A percentile compares a stretch with the other conserved stretches of the same genome.
These are phyloP conservation scores for Tephrocybe rancida DNA, from an alignment of 768 basidiomycete species.

Conservation along the genomic window DNA sequence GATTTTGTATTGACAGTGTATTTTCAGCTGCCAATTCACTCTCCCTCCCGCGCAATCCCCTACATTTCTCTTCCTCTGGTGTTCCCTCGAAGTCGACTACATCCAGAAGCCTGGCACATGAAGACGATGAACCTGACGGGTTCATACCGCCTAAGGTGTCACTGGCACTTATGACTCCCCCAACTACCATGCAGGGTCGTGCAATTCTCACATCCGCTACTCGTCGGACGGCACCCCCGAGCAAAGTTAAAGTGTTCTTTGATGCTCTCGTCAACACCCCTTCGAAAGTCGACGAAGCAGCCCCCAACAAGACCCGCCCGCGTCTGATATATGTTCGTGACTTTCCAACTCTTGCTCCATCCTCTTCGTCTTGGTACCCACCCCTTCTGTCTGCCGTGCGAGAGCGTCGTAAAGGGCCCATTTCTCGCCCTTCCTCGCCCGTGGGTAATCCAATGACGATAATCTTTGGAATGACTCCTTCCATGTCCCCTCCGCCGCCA, in stretches of 20 bases:
- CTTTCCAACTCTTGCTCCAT: slow-evolving; percentile 72
- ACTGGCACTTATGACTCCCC: slow-evolving; percentile 41
- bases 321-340: slow-evolving; percentile 87
- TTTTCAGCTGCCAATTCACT: slow-evolving; percentile 68
- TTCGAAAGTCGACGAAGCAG: slow-evolving; percentile 26
- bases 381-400: slow-evolving; percentile 79
- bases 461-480: slow-evolving; percentile 85
- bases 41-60: slow-evolving; percentile 71
- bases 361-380: slow-evolving; percentile 80
- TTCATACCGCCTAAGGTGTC: slow-evolving; percentile 42
- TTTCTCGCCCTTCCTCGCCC: slow-evolving; percentile 60
- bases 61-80: slow-evolving; percentile 58
- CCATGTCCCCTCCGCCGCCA: slow-evolving; percentile 55
- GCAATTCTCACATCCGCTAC: slow-evolving; percentile 42
- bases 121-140: slow-evolving; percentile 44
- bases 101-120: slow-evolving; percentile 40
- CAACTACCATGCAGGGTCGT: slow-evolving; percentile 34
- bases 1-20: not conserved
- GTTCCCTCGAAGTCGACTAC: slow-evolving; percentile 20
- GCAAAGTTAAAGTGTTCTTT: slow-evolving; percentile 71
- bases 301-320: slow-evolving; percentile 42
- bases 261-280: slow-evolving; percentile 74
- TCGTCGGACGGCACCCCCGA: slow-evolving; percentile 49
- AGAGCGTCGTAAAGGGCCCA: slow-evolving; percentile 67
- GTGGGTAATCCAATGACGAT: slow-evolving; percentile 76